phyloP scores from a whole-genome alignment of 768 basidiomycete genomes.

The Lactarius sanguifluus region DNA sequence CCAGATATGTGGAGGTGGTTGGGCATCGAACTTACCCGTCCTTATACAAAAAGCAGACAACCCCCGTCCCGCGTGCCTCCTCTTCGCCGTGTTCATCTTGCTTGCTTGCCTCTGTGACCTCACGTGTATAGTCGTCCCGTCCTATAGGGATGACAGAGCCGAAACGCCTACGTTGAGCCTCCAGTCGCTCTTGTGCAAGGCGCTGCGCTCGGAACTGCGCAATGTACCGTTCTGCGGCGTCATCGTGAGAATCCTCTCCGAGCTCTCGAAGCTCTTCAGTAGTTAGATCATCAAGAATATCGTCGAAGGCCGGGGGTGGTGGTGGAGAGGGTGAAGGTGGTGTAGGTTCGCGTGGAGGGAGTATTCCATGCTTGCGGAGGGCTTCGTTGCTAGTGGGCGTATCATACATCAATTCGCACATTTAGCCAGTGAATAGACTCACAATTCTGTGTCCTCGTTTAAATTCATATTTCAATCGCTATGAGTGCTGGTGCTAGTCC shows the following conservation, averaged over 20 bases:
- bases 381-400: constrained; percentile 76
- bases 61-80: constrained; percentile 76
- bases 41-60: constrained; percentile 93
- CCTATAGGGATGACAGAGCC: constrained; percentile 87
- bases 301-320: constrained; percentile 68
- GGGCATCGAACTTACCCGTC: constrained; percentile 65
- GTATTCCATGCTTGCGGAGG: constrained; percentile 87
- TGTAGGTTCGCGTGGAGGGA: constrained; percentile 69
- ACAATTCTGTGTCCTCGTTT: constrained; percentile 98
- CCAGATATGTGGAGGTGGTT: neutral
- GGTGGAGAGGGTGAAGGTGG: constrained; percentile 82
- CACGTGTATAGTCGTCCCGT: constrained; percentile 90
- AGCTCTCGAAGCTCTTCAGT: constrained; percentile 64
- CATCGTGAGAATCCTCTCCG: constrained; percentile 70
- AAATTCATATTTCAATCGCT: constrained; percentile 54
- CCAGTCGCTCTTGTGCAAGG: constrained; percentile 58
- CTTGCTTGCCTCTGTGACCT: constrained; percentile 92
- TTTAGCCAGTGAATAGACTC: constrained; percentile 35
- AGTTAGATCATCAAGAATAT: constrained; percentile 63
- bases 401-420: constrained; percentile 17
- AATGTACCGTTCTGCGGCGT: constrained; percentile 73
- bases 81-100: constrained; percentile 63
- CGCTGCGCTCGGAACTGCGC: constrained; percentile 64
- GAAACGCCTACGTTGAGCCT: constrained; percentile 65
- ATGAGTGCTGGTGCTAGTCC: neutral